Evolutionary conservation across 768 basidiomycete genomes (phyloP).

Genomic region (Psilocybe sp.): DNA sequence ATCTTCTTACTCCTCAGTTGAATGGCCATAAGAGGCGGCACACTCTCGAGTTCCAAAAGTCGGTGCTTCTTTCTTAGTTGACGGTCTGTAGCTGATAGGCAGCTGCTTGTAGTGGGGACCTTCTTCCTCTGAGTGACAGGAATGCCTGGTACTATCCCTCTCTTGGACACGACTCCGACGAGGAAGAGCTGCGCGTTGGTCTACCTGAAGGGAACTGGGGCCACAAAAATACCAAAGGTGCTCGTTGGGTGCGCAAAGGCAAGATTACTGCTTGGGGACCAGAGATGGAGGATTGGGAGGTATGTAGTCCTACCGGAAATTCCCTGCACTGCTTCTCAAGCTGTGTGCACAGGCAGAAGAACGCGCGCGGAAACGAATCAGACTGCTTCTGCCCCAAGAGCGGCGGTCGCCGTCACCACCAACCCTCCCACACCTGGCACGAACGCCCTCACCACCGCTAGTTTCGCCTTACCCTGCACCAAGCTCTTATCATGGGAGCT

Average conservation of each 20-base stretch:
- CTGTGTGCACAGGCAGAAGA: constrained; percentile 63
- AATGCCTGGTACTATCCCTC: constrained; percentile 85
- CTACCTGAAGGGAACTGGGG: constrained; percentile 79
- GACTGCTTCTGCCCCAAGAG: constrained; percentile 58
- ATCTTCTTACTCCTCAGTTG: constrained; percentile 18
- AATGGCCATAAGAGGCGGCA: constrained; percentile 28
- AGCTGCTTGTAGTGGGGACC: constrained; percentile 23
- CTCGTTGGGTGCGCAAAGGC: constrained; percentile 78
- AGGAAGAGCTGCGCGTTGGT: constrained; percentile 46
- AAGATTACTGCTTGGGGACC: constrained; percentile 87
- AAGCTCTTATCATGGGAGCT: constrained; percentile 64
- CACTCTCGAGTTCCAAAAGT: constrained; percentile 25
- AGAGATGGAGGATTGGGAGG: constrained; percentile 84
- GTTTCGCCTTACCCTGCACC: constrained; percentile 74
- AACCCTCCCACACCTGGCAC: constrained; percentile 69
- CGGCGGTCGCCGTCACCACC: constrained; percentile 72
- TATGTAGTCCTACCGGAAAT: constrained; percentile 26
- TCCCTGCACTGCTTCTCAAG: constrained; percentile 1
- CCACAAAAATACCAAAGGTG: constrained; percentile 68
- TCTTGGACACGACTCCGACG: constrained; percentile 68
- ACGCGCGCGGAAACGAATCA: constrained; percentile 78
- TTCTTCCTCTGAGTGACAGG: constrained; percentile 60
- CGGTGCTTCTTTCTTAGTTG: constrained; percentile 18
- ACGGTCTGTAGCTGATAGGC: constrained; percentile 14
- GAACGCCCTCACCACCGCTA: constrained; percentile 74